Base-by-base conservation (phyloP, 805 yeast genomes). In the Yarrowia sp. region DNA sequence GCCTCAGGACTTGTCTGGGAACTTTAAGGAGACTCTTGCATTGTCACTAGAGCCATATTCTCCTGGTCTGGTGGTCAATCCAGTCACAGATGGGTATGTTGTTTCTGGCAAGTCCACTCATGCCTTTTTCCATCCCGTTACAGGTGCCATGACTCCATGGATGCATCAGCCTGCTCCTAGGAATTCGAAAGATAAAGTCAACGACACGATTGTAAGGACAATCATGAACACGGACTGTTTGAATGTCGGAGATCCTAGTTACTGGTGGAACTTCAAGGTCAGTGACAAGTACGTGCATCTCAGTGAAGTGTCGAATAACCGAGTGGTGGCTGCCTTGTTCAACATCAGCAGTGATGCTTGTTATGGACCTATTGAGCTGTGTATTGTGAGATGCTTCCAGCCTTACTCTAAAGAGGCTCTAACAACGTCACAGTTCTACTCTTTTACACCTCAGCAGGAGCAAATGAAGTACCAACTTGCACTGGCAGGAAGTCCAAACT, bases 111-210 rank as follows among this genome's bases (percentile, higher is more conserved):
- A n/a, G 13, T 18, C 33, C 15, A 39, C 61, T 7, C 61, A 41
- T 31, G 45, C 61, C 28, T 55, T 38, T 10, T 55, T 55, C 41
- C 17, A 41, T 14, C 47, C 47, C 3, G 6, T 41, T 1, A 39
- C 61, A 9, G 61, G 61, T 15, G 15, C 41, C n/a, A 28, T 55
- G 36, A 41, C 61, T 15, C 61, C 61, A 1, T 55, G 61, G 61
- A 7, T 55, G 9, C 47, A 55, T 28, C 61, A 31, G 15, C 61
- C 61, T 2, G 47, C 47, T 13, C 47, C 38, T n/a, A 38, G 43
- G 1, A 11, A 28, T 0, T 4, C 47, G 0, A 55, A 55, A 13
- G 31, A 39, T 14, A 55, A 55, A 14, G 15, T 2, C 31, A 55
- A 47, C 38, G 32, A 36, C 31, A 55, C 61, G 7, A 31, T 28